phyloP scores from a whole-genome alignment of 257 asterid genomes.

The Salvia splendens region DNA sequence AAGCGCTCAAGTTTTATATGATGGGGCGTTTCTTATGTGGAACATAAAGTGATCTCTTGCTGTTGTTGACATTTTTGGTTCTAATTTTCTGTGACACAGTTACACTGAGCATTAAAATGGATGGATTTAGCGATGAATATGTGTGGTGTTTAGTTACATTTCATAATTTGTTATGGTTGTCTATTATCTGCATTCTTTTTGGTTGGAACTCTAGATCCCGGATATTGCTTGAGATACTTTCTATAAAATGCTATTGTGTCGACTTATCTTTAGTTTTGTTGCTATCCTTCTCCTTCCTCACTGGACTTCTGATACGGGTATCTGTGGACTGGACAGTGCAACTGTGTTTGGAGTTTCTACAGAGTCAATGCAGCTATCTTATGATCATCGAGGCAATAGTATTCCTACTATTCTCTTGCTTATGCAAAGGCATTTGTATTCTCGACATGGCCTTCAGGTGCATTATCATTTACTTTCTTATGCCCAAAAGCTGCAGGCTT shows the following conservation, averaged over 20 bases:
- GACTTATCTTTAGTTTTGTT: neutral
- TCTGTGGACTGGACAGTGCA: conserved; percentile 50
- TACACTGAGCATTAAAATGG: neutral
- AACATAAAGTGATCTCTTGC: conserved; percentile 6
- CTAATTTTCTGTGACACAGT: neutral
- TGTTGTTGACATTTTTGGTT: neutral
- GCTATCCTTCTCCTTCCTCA: conserved; percentile 37
- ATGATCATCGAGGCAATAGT: conserved; percentile 82
- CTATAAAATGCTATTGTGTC: neutral
- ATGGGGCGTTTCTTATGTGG: neutral
- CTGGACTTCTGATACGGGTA: conserved; percentile 32
- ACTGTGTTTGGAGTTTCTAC: conserved; percentile 99
- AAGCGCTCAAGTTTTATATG: neutral
- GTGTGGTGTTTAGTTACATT: neutral
- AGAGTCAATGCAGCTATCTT: conserved; percentile 96
- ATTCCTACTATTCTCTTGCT: conserved; percentile 85
- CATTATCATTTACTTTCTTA: neutral
- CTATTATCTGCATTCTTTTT: neutral
- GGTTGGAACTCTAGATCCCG: neutral
- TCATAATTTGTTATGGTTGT: neutral
- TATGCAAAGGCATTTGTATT: conserved; percentile 73
- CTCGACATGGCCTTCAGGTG: conserved; percentile 85
- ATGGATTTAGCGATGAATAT: neutral
- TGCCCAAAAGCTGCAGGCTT: conserved; percentile 11
- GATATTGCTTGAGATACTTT: neutral